phyloP scores from a whole-genome alignment of 1,284 basidiomycete genomes.

The Malassezia japonica region DNA sequence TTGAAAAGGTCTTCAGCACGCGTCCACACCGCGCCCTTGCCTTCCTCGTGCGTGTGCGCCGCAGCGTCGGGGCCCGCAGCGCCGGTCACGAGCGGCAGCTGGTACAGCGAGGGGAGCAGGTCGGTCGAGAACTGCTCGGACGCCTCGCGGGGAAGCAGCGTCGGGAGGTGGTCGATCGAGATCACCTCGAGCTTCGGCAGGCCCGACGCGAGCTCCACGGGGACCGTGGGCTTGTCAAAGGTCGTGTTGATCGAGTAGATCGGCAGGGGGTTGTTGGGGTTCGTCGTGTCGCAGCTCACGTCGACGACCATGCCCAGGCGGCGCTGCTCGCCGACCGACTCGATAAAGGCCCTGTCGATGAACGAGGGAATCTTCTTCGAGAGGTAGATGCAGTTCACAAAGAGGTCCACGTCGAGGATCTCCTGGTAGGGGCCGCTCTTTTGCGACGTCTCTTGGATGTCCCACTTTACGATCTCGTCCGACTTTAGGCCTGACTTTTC shows the following conservation, averaged over 20 bases:
- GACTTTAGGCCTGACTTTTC: constrained; percentile 70
- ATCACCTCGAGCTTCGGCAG: constrained; percentile 62
- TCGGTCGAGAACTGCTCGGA: constrained; percentile 91
- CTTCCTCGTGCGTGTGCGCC: constrained; percentile 26
- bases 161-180: constrained; percentile 96
- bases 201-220: constrained; percentile 53
- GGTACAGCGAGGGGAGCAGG: constrained; percentile 63
- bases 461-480: constrained; percentile 94
- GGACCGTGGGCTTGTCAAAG: constrained; percentile 83
- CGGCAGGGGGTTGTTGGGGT: constrained; percentile 95
- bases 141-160: constrained; percentile 85
- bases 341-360: constrained; percentile 66
- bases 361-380: constrained; percentile 80
- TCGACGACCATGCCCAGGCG: constrained; percentile 80
- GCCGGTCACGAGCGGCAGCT: constrained; percentile 36
- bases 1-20: constrained; percentile 79
- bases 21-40: constrained; percentile 61
- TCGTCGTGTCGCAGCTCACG: constrained; percentile 98
- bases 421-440: constrained; percentile 95
- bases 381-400: constrained; percentile 99
- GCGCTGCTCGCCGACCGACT: constrained; percentile 61
- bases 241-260: constrained; percentile 94
- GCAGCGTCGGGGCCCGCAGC: constrained; percentile 24
- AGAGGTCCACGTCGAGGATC: constrained; percentile 92
- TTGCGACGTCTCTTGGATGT: constrained; percentile 78